phyloP scores from a whole-genome alignment of 441 rosid genomes.

The Adansonia madagascariensis region DNA sequence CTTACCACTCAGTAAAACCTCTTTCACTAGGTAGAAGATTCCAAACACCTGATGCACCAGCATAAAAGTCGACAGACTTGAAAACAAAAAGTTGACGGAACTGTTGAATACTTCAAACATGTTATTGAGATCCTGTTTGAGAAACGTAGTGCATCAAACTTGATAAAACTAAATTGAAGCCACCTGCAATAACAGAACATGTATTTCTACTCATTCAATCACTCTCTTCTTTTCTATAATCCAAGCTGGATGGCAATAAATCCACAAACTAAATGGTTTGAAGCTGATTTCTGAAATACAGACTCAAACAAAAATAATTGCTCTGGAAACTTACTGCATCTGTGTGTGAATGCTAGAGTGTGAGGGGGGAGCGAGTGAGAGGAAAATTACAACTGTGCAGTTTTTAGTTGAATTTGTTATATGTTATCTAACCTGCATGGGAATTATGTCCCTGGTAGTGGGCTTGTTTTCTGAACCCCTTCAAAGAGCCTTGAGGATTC shows the following conservation, averaged over 20 bases:
- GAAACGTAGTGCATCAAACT: constrained; percentile 32
- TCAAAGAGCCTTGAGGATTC: constrained; percentile 67
- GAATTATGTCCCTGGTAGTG: constrained; percentile 49
- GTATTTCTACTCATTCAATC: constrained; percentile 18
- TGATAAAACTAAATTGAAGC: constrained; percentile 35
- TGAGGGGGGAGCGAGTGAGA: neutral
- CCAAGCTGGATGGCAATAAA: constrained; percentile 10
- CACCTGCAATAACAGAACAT: constrained; percentile 16
- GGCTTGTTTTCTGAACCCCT: constrained; percentile 43
- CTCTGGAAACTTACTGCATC: neutral
- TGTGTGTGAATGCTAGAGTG: neutral
- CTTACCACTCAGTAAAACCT: constrained; percentile 93
- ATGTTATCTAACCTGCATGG: constrained; percentile 57
- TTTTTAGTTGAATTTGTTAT: constrained; percentile 1
- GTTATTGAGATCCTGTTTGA: constrained; percentile 73
- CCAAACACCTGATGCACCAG: constrained; percentile 60
- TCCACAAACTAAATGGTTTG: neutral
- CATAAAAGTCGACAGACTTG: constrained; percentile 55
- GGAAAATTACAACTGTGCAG: neutral
- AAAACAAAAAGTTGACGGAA: constrained; percentile 87
- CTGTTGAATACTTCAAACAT: constrained; percentile 92
- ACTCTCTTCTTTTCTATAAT: constrained; percentile 6
- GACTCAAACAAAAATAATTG: neutral
- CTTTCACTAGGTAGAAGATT: constrained; percentile 73
- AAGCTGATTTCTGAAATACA: neutral